These are phyloP conservation scores for Populus ilicifolia DNA, from an alignment of 345 rosid species.

Conservation along the genomic window DNA sequence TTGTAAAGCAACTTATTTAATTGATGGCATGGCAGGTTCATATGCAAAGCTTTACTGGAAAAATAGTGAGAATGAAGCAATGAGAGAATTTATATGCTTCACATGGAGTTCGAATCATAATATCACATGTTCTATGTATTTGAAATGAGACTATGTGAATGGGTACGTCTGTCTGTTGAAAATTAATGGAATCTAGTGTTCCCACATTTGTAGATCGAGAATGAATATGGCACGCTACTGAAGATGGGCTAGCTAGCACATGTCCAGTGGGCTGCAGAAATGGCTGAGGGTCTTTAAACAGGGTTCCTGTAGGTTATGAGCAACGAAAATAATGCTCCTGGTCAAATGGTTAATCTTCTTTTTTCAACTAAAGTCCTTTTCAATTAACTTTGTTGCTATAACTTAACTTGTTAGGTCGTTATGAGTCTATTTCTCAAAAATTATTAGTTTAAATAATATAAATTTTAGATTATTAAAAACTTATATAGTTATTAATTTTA, in stretches of 20 bases:
- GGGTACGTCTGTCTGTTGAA: not conserved
- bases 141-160: not conserved
- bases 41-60: constrained; percentile 55
- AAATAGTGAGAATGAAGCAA: constrained; percentile 64
- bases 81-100: constrained; percentile 62
- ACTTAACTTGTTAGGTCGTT: accelerated
- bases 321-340: constrained; percentile 82
- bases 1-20: not conserved
- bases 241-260: constrained; percentile 47
- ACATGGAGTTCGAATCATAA: constrained; percentile 82
- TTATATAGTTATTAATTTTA: too few species aligned
- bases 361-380: too few species aligned
- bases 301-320: constrained; percentile 94
- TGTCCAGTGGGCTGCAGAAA: constrained; percentile 63
- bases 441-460: too few species aligned
- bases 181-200: not conserved
- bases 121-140: constrained; percentile 54
- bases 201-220: constrained; percentile 51
- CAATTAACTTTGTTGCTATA: too few species aligned
- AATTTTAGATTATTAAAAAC: accelerated
- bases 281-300: constrained; percentile 68
- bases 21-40: constrained; percentile 38
- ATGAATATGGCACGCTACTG: constrained; percentile 59
- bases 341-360: constrained; percentile 57
- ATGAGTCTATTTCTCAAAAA: accelerated